These are phyloP conservation scores for Termitomyces sp. DNA, from an alignment of 768 basidiomycete species.

Conservation along the genomic window DNA sequence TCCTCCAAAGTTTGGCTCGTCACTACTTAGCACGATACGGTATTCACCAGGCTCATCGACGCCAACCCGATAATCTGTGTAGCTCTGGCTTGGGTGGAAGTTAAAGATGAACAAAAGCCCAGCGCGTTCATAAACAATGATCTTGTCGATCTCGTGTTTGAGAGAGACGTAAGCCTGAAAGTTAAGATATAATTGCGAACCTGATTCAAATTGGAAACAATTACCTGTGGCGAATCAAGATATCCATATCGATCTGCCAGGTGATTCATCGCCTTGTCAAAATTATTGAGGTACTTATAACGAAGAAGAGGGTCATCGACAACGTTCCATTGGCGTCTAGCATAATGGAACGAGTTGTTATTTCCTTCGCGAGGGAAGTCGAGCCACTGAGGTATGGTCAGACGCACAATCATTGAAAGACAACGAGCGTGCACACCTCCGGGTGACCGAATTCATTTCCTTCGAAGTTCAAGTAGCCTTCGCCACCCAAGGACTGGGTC, in stretches of 20 bases:
- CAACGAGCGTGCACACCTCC: slow-evolving; percentile 51
- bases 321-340: slow-evolving; percentile 94
- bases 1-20: slow-evolving; percentile 86
- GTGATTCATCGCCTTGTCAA: slow-evolving; percentile 89
- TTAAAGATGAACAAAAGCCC: slow-evolving; percentile 96
- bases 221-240: slow-evolving; percentile 76
- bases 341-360: slow-evolving; percentile 93
- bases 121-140: slow-evolving; percentile 91
- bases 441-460: slow-evolving; percentile 99
- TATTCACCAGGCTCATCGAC: slow-evolving; percentile 86
- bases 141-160: slow-evolving; percentile 91
- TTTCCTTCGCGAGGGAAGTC: slow-evolving; percentile 98
- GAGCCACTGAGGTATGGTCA: slow-evolving; percentile 67
- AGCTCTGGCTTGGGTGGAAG: slow-evolving; percentile 90
- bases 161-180: slow-evolving; percentile 85
- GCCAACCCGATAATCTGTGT: slow-evolving; percentile 91
- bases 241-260: slow-evolving; percentile 78
- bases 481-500: slow-evolving; percentile 90
- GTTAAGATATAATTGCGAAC: neutral
- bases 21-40: slow-evolving; percentile 71
- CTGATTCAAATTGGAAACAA: neutral
- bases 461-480: slow-evolving; percentile 97
- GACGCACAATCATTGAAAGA: neutral
- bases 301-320: slow-evolving; percentile 81
- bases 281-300: slow-evolving; percentile 93